A percentile compares a stretch with the other conserved stretches of the same genome.
Evolutionary conservation across 495 filamentous ascomycete genomes (phyloP).

Genomic region (Lasiosphaeria ovina): DNA sequence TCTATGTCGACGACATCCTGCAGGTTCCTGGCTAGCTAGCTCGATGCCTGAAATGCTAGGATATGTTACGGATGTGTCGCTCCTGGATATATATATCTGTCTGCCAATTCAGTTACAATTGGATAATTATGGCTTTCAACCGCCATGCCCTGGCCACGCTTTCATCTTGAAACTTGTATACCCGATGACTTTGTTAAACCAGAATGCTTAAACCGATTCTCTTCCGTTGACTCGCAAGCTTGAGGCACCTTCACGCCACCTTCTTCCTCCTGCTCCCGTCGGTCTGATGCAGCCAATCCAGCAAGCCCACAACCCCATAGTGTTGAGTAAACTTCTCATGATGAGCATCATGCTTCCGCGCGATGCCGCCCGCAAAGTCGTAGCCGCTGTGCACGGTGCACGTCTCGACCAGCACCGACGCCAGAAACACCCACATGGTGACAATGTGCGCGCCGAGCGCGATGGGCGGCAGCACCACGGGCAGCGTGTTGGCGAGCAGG

Average conservation of each 20-base stretch:
- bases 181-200: too few relatives aligned
- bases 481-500: conserved; percentile 52
- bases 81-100: too few relatives aligned
- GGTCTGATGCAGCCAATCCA: conserved; percentile 48
- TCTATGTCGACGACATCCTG: conserved; percentile 45
- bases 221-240: too few relatives aligned
- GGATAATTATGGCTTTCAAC: too few relatives aligned
- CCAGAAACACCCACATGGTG: conserved; percentile 52
- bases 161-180: too few relatives aligned
- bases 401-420: conserved; percentile 48
- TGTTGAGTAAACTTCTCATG: conserved; percentile 44
- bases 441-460: conserved; percentile 47
- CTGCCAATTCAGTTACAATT: too few relatives aligned
- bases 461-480: conserved; percentile 52
- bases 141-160: too few relatives aligned
- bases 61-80: too few relatives aligned
- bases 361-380: conserved; percentile 44
- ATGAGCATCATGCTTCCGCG: conserved; percentile 55
- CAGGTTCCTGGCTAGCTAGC: conserved; percentile 25
- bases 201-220: too few relatives aligned
- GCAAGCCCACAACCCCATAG: conserved; percentile 38
- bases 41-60: not conserved
- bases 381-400: conserved; percentile 56
- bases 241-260: not conserved
- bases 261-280: conserved; percentile 24